Percentiles rank a stretch among this genome's conserved stretches.
phyloP scores from a whole-genome alignment of 495 filamentous ascomycete species.

The Penicillium diatomitis region DNA sequence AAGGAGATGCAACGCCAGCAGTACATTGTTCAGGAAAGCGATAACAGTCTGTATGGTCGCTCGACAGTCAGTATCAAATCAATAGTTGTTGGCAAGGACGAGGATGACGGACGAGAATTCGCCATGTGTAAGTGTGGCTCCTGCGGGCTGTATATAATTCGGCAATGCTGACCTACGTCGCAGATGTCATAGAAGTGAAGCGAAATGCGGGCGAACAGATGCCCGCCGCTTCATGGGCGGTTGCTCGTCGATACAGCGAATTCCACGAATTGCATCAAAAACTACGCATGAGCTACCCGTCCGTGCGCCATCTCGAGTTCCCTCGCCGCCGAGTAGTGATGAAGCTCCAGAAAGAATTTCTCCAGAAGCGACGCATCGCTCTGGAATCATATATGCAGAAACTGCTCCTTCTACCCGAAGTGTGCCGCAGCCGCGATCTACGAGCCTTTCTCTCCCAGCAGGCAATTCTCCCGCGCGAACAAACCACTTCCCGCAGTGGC shows the following conservation, averaged over 20 bases:
- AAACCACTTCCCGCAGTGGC: conserved; percentile 45
- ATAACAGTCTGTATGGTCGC: conserved; percentile 92
- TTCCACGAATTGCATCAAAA: conserved; percentile 94
- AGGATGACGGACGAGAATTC: conserved; percentile 89
- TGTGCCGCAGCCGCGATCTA: conserved; percentile 87
- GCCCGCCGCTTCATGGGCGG: conserved; percentile 73
- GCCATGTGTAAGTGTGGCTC: conserved; percentile 58
- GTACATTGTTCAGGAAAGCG: conserved; percentile 94
- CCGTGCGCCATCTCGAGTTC: conserved; percentile 83
- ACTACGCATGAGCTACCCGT: conserved; percentile 71
- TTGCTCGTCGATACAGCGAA: conserved; percentile 83
- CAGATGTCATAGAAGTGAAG: conserved; percentile 80
- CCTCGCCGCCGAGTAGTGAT: conserved; percentile 85
- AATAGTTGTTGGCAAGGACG: conserved; percentile 83
- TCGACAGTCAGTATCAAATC: conserved; percentile 82
- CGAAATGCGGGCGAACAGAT: conserved; percentile 84
- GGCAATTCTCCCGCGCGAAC: conserved; percentile 52
- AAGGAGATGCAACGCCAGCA: conserved; percentile 96
- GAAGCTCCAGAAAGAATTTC: conserved; percentile 91
- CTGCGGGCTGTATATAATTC: neutral
- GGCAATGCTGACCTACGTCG: neutral
- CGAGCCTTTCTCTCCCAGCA: conserved; percentile 90
- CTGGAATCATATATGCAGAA: conserved; percentile 82
- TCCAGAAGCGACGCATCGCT: conserved; percentile 74
- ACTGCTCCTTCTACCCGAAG: conserved; percentile 77